Base-by-base conservation (phyloP, 192 early-diverging fungal genomes). In the Piromyces sp. region DNA sequence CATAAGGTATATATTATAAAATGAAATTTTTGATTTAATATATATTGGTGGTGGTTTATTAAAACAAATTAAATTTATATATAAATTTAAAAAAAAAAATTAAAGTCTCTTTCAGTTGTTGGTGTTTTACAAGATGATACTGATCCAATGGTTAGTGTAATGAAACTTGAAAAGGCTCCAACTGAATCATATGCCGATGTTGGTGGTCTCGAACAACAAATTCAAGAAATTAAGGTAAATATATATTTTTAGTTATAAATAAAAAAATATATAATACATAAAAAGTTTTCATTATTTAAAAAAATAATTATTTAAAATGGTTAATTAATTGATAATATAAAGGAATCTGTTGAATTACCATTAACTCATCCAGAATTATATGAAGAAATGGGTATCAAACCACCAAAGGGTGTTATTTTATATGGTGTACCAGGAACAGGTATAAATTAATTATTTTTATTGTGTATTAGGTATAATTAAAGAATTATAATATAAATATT, bases 91-190 rank as follows among this genome's bases (percentile, higher is more conserved):
- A 6, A 6, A 33, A 6, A 33, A 6, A 33, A 33, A 6, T 33
- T 33, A 79, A 84, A 91, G 89, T 89, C 92, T 1, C 91, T 94
- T 89, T 91, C 96, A 13, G 93, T 99, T 36, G 93, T 99, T 33
- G 98, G 98, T 84, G 97, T 99, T 13, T 89, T 99, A 6, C 89
- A 89, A 79, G 96, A 98, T 81, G 98, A 99, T 86, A 90, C 93
- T 1, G 97, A 99, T 84, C 98, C 98, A 13, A 97, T 96, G 95
- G 98, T 99, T 42, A 96, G 95, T 87, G 97, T 99, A 28, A 99
- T 99, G 98, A 99, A 99, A 86, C 89, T 99, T 16, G 95, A 96
- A 79, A 98, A 98, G 87, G 97, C 97, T 13, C 98, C 98, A 12
- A 97, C 98, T 33, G 98, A 99, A 87, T 96, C 96, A 22, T 99